These are phyloP conservation scores for Hymenoscyphus albidus DNA, from an alignment of 2,329 filamentous ascomycete genomes.

Conservation along the genomic window DNA sequence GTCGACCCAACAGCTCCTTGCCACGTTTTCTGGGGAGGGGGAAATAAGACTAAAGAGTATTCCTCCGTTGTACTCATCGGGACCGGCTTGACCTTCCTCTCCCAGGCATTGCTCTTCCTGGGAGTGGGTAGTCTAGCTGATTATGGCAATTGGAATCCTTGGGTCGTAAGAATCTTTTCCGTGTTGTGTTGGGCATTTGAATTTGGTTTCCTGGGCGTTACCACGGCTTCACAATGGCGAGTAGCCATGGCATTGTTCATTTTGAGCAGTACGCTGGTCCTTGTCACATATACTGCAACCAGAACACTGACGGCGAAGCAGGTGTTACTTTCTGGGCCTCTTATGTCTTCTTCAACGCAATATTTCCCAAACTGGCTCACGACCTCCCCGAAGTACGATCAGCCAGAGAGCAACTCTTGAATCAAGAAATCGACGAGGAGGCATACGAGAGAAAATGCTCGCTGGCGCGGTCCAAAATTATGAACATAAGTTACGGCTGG, in stretches of 20 bases:
- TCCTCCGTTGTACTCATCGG: slow-evolving; percentile 32
- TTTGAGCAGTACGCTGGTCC: slow-evolving; percentile 28
- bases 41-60: slow-evolving; percentile 28
- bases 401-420: slow-evolving; percentile 25
- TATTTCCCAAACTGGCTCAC: slow-evolving; percentile 33
- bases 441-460: slow-evolving; percentile 30
- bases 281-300: neutral
- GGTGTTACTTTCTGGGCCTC: slow-evolving; percentile 34
- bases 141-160: slow-evolving; percentile 34
- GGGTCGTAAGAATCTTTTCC: slow-evolving; percentile 33
- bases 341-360: slow-evolving; percentile 35
- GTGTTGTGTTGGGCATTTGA: slow-evolving; percentile 32
- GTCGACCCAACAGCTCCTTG: slow-evolving; percentile 29
- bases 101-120: slow-evolving; percentile 31
- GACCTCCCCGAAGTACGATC: slow-evolving; percentile 30
- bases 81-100: slow-evolving; percentile 31
- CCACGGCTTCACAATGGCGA: slow-evolving; percentile 28
- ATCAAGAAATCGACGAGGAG: slow-evolving; percentile 26
- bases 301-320: slow-evolving; percentile 8
- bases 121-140: slow-evolving; percentile 32
- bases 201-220: slow-evolving; percentile 33
- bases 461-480: slow-evolving; percentile 32
- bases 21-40: slow-evolving; percentile 33
- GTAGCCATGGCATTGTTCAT: slow-evolving; percentile 34
- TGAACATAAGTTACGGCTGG: slow-evolving; percentile 34